These are phyloP conservation scores for Podaxis sp. DNA, from an alignment of 768 basidiomycete genomes.

Conservation along the genomic window DNA sequence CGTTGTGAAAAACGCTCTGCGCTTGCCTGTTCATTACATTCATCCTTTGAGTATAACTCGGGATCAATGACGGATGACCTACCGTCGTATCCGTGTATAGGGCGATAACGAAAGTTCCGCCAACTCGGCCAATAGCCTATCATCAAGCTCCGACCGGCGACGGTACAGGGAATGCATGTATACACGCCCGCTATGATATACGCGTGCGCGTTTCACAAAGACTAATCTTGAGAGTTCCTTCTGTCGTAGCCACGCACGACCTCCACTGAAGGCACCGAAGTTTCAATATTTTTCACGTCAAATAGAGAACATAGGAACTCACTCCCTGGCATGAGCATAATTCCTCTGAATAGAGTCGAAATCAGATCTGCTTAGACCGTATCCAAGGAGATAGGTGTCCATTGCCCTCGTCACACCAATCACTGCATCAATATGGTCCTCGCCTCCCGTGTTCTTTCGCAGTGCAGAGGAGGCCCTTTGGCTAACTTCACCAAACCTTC, in stretches of 20 bases:
- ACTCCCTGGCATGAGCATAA: slow-evolving; percentile 63
- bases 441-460: slow-evolving; percentile 58
- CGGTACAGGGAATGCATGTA: slow-evolving; percentile 80
- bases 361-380: slow-evolving; percentile 57
- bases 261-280: slow-evolving; percentile 43
- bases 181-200: slow-evolving; percentile 73
- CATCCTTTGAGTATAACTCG: not conserved
- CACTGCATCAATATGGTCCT: slow-evolving; percentile 87
- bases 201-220: slow-evolving; percentile 74
- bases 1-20: slow-evolving; percentile 62
- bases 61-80: slow-evolving; percentile 17
- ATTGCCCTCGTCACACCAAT: slow-evolving; percentile 69
- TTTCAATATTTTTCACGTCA: not conserved
- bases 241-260: slow-evolving; percentile 65
- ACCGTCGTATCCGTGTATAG: slow-evolving; percentile 79
- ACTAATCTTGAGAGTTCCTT: slow-evolving; percentile 74
- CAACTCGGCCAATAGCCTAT: slow-evolving; percentile 63
- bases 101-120: slow-evolving; percentile 76
- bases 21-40: slow-evolving; percentile 48
- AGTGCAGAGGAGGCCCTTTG: slow-evolving; percentile 66
- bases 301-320: slow-evolving; percentile 21
- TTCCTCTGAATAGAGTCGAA: slow-evolving; percentile 68
- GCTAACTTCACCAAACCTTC: slow-evolving; percentile 65
- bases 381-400: slow-evolving; percentile 72
- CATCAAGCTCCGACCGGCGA: slow-evolving; percentile 70